Evolutionary conservation across 345 rosid genomes (phyloP).

Genomic region (Salix viminalis): DNA sequence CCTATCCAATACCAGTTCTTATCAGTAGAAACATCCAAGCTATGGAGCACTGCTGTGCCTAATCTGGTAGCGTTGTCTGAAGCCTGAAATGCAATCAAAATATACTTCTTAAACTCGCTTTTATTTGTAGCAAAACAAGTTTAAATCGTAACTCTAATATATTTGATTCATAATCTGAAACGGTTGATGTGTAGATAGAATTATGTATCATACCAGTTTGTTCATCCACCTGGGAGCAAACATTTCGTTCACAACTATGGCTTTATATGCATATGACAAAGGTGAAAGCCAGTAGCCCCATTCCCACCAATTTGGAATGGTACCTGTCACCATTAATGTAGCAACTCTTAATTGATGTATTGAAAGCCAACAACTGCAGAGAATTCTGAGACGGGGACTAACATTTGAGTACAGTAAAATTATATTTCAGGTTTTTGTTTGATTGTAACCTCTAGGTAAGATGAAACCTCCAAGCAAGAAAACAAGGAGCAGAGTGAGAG

Average conservation of each 20-base stretch:
- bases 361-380: background rate
- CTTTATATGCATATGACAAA: constrained; percentile 62
- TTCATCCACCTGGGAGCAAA: constrained; percentile 80
- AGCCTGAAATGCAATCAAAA: constrained; percentile 39
- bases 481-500: constrained; percentile 57
- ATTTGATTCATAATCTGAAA: background rate
- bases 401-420: too few species aligned
- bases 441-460: constrained; percentile 50
- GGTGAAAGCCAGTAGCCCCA: constrained; percentile 98
- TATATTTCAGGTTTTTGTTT: background rate
- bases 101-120: background rate
- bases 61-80: constrained; percentile 45
- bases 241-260: constrained; percentile 71
- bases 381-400: background rate
- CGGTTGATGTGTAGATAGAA: background rate
- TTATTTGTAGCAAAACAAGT: background rate
- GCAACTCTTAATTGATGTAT: background rate
- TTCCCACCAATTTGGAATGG: constrained; percentile 76
- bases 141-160: background rate
- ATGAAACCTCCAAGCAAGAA: constrained; percentile 89
- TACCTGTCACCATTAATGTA: constrained; percentile 32
- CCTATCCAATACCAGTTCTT: constrained; percentile 88
- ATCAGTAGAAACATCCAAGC: constrained; percentile 42
- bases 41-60: constrained; percentile 57
- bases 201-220: constrained; percentile 33